A percentile compares a stretch with the other conserved stretches of the same genome.
Evolutionary conservation across 2,329 filamentous ascomycete genomes (phyloP).

Genomic region (Aspergillus tubingensis): DNA sequence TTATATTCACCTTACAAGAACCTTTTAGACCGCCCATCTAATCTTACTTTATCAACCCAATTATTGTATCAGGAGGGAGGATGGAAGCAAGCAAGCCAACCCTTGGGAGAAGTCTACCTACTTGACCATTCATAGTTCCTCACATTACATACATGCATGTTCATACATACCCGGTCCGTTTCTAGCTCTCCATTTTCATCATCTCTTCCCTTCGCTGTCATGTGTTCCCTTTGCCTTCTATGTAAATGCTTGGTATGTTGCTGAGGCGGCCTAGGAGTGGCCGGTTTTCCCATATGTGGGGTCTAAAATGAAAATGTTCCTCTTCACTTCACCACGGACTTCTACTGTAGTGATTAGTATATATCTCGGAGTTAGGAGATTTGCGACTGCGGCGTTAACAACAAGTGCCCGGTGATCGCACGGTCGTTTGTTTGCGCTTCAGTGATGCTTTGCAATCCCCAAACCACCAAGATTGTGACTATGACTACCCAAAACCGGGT

Average conservation of each 20-base stretch:
- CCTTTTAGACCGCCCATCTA: background rate
- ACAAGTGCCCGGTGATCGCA: background rate
- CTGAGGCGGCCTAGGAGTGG: background rate
- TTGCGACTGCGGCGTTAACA: conserved; percentile 6
- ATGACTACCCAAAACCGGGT: background rate
- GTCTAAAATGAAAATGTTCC: no score
- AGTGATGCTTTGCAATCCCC: background rate
- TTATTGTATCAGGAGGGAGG: background rate
- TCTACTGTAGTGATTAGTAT: no score
- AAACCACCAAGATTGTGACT: background rate
- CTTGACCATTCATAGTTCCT: background rate
- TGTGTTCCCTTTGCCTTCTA: background rate
- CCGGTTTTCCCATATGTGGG: background rate
- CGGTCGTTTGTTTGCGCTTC: background rate
- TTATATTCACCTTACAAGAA: background rate
- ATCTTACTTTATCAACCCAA: background rate
- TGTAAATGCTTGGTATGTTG: conserved; percentile 12
- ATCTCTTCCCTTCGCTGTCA: background rate
- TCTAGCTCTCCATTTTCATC: background rate
- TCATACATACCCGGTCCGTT: conserved; percentile 9
- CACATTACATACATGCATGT: conserved; percentile 4
- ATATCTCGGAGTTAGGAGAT: background rate
- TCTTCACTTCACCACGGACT: no score
- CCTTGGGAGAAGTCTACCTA: background rate
- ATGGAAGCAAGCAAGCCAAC: conserved; percentile 1